These are phyloP conservation scores for Pythium volutum DNA, from an alignment of 352 stramenopile species.

Conservation along the genomic window DNA sequence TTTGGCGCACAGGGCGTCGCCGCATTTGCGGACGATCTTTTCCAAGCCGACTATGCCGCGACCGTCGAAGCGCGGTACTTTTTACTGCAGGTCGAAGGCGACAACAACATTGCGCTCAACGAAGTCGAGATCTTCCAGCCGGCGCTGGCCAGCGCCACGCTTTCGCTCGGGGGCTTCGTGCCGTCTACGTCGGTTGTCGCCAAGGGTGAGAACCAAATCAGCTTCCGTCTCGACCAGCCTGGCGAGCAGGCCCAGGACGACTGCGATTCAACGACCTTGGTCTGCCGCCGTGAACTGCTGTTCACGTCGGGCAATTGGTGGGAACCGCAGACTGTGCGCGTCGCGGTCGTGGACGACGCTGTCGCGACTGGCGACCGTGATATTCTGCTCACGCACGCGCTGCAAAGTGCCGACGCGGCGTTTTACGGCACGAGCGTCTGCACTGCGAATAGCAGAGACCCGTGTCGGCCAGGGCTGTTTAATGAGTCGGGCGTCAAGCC, in stretches of 20 bases:
- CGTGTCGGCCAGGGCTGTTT: slow-evolving; percentile 38
- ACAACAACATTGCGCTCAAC: slow-evolving; percentile 56
- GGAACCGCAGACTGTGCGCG: slow-evolving; percentile 31
- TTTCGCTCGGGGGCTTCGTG: slow-evolving; percentile 56
- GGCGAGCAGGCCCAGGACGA: slow-evolving; percentile 20
- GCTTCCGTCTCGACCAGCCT: slow-evolving; percentile 27
- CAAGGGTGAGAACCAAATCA: slow-evolving; percentile 45
- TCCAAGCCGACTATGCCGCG: slow-evolving; percentile 31
- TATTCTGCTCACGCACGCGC: slow-evolving; percentile 44
- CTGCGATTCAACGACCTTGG: slow-evolving; percentile 32
- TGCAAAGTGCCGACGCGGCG: slow-evolving; percentile 41
- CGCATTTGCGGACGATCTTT: slow-evolving; percentile 35
- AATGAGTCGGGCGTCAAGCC: slow-evolving; percentile 49
- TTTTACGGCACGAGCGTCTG: slow-evolving; percentile 41
- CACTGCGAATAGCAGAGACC: not conserved
- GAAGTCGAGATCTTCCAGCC: slow-evolving; percentile 69
- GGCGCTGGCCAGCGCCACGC: slow-evolving; percentile 42
- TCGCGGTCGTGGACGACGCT: slow-evolving; percentile 43
- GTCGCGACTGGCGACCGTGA: slow-evolving; percentile 52
- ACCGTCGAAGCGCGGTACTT: slow-evolving; percentile 43
- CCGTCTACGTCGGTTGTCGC: slow-evolving; percentile 34
- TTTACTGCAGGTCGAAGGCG: slow-evolving; percentile 49
- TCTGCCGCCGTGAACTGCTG: slow-evolving; percentile 57
- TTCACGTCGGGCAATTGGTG: slow-evolving; percentile 63
- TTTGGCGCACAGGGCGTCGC: slow-evolving; percentile 38